Percentiles rank a stretch among this genome's conserved stretches.
Conservation (phyloP, 2,329 filamentous ascomycete genomes). For the Blastomyces silverae region DNA sequence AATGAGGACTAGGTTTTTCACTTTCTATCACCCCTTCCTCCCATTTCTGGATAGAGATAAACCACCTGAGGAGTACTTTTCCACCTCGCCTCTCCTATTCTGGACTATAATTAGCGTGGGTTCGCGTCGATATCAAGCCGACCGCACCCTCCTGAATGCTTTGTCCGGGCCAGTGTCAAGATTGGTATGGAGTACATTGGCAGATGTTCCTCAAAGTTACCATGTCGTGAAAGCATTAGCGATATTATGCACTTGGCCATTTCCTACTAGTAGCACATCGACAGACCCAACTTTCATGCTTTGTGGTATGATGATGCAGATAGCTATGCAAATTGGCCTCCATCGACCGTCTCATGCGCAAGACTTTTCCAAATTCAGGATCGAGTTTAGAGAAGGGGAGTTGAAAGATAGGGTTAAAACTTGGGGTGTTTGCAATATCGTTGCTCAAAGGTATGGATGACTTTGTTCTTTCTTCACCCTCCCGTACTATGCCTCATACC, state of each 20-base stretch:
- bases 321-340: conserved; percentile 60
- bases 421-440: conserved; percentile 62
- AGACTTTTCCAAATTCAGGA: conserved; percentile 46
- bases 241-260: conserved; percentile 58
- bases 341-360: conserved; percentile 59
- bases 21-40: conserved; percentile 57
- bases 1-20: conserved; percentile 50
- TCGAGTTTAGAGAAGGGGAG: conserved; percentile 55
- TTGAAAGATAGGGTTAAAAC: conserved; percentile 58
- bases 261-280: conserved; percentile 57
- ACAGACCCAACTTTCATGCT: conserved; percentile 61
- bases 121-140: conserved; percentile 52
- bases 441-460: conserved; percentile 53
- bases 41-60: conserved; percentile 54
- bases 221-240: conserved; percentile 59
- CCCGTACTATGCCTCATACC: neutral
- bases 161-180: conserved; percentile 49
- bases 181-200: conserved; percentile 56
- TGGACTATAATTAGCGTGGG: conserved; percentile 61
- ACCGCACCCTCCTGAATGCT: conserved; percentile 49
- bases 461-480: neutral
- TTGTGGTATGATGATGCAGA: conserved; percentile 60
- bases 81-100: conserved; percentile 57
- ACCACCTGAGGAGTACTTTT: conserved; percentile 52
- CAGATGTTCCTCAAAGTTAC: conserved; percentile 56